These are phyloP conservation scores for Tylopilus balloui DNA, from an alignment of 768 basidiomycete genomes.

Conservation along the genomic window DNA sequence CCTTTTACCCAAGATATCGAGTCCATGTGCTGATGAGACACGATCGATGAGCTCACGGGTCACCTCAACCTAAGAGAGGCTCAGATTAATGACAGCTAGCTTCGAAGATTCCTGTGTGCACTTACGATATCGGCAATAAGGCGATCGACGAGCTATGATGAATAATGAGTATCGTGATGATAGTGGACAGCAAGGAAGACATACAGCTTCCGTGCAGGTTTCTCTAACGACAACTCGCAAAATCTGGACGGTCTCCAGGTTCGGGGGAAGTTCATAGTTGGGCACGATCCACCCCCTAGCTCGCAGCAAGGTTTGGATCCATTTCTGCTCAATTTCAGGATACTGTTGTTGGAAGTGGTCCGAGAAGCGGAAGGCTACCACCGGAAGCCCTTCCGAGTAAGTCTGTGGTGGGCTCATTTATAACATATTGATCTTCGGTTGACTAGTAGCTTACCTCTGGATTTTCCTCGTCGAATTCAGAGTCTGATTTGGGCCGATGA, in stretches of 20 bases:
- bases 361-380: conserved; percentile 53
- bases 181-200: conserved; percentile 23
- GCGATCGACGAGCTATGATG: conserved; percentile 51
- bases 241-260: conserved; percentile 48
- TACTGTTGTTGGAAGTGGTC: conserved; percentile 48
- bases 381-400: conserved; percentile 49
- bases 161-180: conserved; percentile 25
- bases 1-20: conserved; percentile 40
- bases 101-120: conserved; percentile 4
- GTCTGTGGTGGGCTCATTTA: conserved; percentile 18
- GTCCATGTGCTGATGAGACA: conserved; percentile 47
- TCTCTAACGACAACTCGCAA: conserved; percentile 61
- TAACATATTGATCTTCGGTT: not conserved
- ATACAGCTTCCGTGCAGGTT: conserved; percentile 46
- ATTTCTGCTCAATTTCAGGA: conserved; percentile 54
- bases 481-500: conserved; percentile 37
- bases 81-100: conserved; percentile 1
- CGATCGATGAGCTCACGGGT: conserved; percentile 52
- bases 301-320: conserved; percentile 50
- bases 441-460: conserved; percentile 44
- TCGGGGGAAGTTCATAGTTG: conserved; percentile 56
- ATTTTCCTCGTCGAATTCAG: conserved; percentile 45
- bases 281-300: conserved; percentile 56
- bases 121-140: conserved; percentile 67
- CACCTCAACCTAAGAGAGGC: conserved; percentile 47